phyloP scores from a whole-genome alignment of 139 green algal genomes.

The Medakamo hakoo region DNA sequence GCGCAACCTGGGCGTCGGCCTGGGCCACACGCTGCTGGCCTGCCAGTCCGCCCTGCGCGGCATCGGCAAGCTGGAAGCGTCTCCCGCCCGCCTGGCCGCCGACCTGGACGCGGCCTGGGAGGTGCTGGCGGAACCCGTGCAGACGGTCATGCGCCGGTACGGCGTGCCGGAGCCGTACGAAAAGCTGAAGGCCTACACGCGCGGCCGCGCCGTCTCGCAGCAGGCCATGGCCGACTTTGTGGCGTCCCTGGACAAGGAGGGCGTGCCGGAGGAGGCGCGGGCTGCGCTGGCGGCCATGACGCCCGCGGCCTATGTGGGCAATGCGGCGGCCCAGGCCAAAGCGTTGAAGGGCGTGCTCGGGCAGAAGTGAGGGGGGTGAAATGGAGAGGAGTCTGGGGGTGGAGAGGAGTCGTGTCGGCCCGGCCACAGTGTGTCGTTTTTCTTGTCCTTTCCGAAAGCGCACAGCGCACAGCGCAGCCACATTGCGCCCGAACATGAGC shows the following conservation, averaged over 20 bases:
- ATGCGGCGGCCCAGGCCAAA: slow-evolving; percentile 60
- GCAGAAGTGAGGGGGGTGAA: not conserved
- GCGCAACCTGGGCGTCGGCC: slow-evolving; percentile 82
- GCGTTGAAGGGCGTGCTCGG: slow-evolving; percentile 3
- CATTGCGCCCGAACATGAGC: no score
- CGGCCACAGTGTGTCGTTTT: not conserved
- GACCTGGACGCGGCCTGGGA: slow-evolving; percentile 79
- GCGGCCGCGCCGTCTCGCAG: slow-evolving; percentile 62
- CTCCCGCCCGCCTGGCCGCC: slow-evolving; percentile 30
- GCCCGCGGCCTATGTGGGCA: slow-evolving; percentile 85
- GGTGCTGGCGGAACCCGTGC: slow-evolving; percentile 93
- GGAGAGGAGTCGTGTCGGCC: no score
- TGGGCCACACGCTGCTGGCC: slow-evolving; percentile 80
- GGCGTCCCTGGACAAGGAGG: slow-evolving; percentile 36
- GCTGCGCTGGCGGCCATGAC: slow-evolving; percentile 48
- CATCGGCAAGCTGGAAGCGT: slow-evolving; percentile 85
- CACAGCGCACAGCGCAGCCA: no score
- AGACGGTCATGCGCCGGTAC: slow-evolving; percentile 91
- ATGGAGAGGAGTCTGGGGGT: not conserved
- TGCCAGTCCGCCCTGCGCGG: slow-evolving; percentile 69
- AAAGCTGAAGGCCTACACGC: slow-evolving; percentile 95
- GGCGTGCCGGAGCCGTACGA: slow-evolving; percentile 90
- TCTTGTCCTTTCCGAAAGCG: not conserved
- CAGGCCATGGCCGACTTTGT: slow-evolving; percentile 59
- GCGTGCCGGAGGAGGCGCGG: not conserved